A percentile compares a stretch with the other conserved stretches of the same genome.
Conservation (phyloP, 2,329 filamentous ascomycete genomes). For the Microdochium bolleyi region DNA sequence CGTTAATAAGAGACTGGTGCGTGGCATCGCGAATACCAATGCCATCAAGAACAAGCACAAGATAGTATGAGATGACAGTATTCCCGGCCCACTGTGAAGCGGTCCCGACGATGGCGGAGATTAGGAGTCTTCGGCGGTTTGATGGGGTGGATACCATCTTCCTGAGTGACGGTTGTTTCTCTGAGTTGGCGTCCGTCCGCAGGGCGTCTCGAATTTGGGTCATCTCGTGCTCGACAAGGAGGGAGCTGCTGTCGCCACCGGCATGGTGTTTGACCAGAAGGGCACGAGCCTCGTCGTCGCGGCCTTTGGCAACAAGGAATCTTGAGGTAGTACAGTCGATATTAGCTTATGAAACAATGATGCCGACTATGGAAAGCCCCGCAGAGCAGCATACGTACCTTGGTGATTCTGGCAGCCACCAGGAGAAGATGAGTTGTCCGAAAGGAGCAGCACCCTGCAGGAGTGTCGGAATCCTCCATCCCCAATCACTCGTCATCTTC, state of each 20-base stretch:
- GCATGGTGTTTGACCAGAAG: conserved; percentile 3
- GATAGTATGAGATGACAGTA: too few species aligned
- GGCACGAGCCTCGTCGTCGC: conserved; percentile 1
- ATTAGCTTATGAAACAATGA: background rate
- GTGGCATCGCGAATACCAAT: too few species aligned
- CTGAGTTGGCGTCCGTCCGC: too few species aligned
- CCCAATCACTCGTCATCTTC: conserved; percentile 1
- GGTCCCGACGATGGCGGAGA: too few species aligned
- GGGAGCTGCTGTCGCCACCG: background rate
- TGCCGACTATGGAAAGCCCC: background rate
- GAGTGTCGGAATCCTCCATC: conserved; percentile 4
- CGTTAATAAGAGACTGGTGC: too few species aligned
- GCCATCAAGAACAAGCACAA: too few species aligned
- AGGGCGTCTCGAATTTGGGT: conserved; percentile 1
- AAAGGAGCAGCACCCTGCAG: background rate
- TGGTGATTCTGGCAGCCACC: too few species aligned
- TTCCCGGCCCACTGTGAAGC: too few species aligned
- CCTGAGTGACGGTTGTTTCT: too few species aligned
- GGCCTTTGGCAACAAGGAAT: conserved; percentile 3
- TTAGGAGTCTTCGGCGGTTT: too few species aligned
- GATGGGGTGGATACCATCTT: too few species aligned
- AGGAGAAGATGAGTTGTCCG: background rate
- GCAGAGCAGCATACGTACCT: background rate
- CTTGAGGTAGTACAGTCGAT: background rate
- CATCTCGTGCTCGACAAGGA: background rate